Evolutionary conservation across 1,284 basidiomycete genomes (phyloP).

Genomic region (Melampsora larici-populina): DNA sequence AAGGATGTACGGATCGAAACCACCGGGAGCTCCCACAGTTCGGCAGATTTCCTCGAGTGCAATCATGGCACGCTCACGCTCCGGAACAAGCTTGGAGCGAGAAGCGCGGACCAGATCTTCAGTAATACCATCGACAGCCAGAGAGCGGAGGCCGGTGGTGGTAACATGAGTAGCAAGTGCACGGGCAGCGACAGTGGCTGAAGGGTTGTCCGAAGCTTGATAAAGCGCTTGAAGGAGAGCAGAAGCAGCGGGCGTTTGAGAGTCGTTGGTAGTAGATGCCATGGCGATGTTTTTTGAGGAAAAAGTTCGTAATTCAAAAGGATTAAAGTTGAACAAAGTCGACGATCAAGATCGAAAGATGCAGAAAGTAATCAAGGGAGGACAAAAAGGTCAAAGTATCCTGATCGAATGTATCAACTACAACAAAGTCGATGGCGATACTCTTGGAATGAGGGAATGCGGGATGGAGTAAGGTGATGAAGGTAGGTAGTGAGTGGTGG

Average conservation of each 20-base stretch:
- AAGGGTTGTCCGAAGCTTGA: conserved; percentile 46
- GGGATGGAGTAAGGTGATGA: no score
- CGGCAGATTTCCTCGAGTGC: conserved; percentile 57
- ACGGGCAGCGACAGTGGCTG: conserved; percentile 52
- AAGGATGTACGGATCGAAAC: conserved; percentile 76
- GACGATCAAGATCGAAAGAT: conserved; percentile 29
- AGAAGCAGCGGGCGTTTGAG: conserved; percentile 45
- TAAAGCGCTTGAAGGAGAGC: conserved; percentile 50
- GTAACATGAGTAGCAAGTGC: conserved; percentile 54
- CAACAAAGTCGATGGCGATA: no score
- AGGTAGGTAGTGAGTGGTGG: no score
- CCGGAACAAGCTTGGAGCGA: conserved; percentile 86
- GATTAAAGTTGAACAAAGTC: background rate
- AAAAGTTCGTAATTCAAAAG: conserved; percentile 47
- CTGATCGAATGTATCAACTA: no score
- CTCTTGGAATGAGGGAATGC: no score
- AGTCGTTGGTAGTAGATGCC: conserved; percentile 8
- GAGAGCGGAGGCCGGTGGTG: conserved; percentile 51
- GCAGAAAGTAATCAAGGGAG: conserved; percentile 25
- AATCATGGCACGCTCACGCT: conserved; percentile 85
- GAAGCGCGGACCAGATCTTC: conserved; percentile 58
- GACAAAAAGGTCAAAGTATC: no score
- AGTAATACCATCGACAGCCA: conserved; percentile 53
- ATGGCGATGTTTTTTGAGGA: conserved; percentile 61
- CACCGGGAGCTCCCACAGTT: conserved; percentile 67